A percentile compares a stretch with the other conserved stretches of the same genome.
Evolutionary conservation across 352 stramenopile species (phyloP).

Genomic region (Plasmopara viticola): DNA sequence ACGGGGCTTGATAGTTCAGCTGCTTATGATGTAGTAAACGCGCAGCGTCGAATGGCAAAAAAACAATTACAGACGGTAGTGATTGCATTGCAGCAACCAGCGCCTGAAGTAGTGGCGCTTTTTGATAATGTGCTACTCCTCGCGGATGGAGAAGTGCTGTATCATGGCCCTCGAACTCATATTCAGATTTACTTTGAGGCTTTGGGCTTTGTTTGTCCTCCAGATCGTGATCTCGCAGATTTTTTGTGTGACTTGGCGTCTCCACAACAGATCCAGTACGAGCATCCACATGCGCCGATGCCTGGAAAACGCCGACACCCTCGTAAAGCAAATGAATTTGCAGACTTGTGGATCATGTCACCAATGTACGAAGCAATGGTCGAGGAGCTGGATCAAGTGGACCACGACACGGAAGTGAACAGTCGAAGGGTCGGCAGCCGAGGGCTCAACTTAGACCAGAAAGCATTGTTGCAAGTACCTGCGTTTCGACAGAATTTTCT

Average conservation of each 20-base stretch:
- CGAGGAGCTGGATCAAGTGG: conserved; percentile 25
- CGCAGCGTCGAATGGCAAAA: conserved; percentile 28
- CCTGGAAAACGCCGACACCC: conserved; percentile 27
- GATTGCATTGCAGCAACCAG: conserved; percentile 80
- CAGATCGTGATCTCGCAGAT: conserved; percentile 34
- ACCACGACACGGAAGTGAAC: conserved; percentile 21
- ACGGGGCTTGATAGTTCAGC: conserved; percentile 43
- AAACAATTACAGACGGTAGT: conserved; percentile 47
- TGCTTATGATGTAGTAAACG: conserved; percentile 39
- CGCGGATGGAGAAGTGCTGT: conserved; percentile 84
- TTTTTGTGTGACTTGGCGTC: conserved; percentile 45
- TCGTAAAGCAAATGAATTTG: conserved; percentile 31
- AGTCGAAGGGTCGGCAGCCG: conserved; percentile 20
- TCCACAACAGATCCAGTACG: conserved; percentile 33
- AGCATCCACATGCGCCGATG: conserved; percentile 17
- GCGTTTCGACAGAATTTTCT: conserved; percentile 32
- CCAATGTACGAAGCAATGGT: conserved; percentile 35
- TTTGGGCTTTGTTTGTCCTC: conserved; percentile 52
- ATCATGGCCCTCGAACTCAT: conserved; percentile 59
- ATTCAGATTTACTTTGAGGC: conserved; percentile 73
- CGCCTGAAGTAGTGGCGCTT: conserved; percentile 86
- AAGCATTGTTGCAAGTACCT: conserved; percentile 34
- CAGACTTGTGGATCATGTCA: conserved; percentile 39
- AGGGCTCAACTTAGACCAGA: conserved; percentile 25
- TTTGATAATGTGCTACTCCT: conserved; percentile 92